Base-by-base conservation (phyloP, 176 grass and related monocot genomes). In the Oryza longistaminata region DNA sequence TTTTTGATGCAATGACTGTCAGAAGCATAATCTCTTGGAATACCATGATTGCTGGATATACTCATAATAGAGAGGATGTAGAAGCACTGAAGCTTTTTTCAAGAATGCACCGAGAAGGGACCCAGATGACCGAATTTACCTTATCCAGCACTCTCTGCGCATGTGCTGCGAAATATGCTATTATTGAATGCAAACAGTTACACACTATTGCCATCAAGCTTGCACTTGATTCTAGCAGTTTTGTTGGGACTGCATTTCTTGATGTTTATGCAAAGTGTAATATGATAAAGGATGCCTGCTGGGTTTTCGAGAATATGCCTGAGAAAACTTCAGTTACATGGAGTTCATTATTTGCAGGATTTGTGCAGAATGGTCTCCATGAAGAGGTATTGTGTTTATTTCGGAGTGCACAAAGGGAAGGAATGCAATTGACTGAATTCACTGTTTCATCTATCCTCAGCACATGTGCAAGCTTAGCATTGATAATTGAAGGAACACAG, bases 21-120 rank as follows among this genome's bases (percentile, higher is more conserved):
- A 78, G 90, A 86, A 92, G 79, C 73, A 81, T 72, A 45, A 85
- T 95, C 43, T 92, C 88, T 11, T 92, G 93, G 93, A 92, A 92
- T 78, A 90, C 93, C 71, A 92, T 95, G 88, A 92, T 95, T 86
- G 76, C 88, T 81, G 85, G 85, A 71, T 88, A 92, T 74, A 86
- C 76, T 52, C 77, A 77, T 34, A 80, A 78, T 58, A 85, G 88
- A 81, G 68, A 84, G 31, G 85, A 84, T 74, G 42, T 80, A 42
- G 75, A 92, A 73, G 85, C 85, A 55, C 79, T 90, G 25, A 84
- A 78, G 43, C 82, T 92, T 84, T 95, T 95, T 68, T 77, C 70
- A 82, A 89, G 58, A 83, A 88, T 92, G 93, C 90, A 81, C 60
- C 66, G 3, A 81, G 90, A 90, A 86, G 85, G 85, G 76, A 52